Base-by-base conservation (phyloP, 352 stramenopile genomes). In the Globisporangium paroecandrum region DNA sequence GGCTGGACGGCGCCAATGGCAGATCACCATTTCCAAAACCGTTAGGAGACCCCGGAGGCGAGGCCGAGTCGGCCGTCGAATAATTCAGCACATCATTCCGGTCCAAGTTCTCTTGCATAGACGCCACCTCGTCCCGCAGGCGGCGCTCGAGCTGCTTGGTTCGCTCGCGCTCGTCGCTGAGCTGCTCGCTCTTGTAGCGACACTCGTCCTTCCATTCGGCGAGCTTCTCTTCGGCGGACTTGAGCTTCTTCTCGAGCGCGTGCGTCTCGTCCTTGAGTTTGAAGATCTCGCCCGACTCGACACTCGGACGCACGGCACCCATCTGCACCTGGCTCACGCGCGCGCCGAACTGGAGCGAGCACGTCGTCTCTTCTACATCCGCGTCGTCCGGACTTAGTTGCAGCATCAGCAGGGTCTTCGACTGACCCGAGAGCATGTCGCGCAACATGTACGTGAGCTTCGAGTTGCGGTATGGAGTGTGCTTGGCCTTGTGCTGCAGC, bases 391-490 rank as follows among this genome's bases (percentile, higher is more conserved):
- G 93, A 53, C 90, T 97, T 0, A 98, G 69, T 60, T 96, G 89
- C 15, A 98, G 78, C 83, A 99, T 95, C 73, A 98, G 82, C 10
- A 98, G 75, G 6, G 92, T 97, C 84, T 98, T 98, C 9, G 85
- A 83, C 65, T 97, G 87, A 8, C 87, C 87, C 10, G 85, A 92
- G 9, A 98, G 77, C 74, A 95, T 97, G 53, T 98, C 93, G 22
- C 90, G 89, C 10, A 98, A 83, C 76, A 98, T 90, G 65, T 91
- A 97, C 41, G 94, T 98, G 46, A 99, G 91, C 77, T 98, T 98
- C 0, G 90, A 98, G 75, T 98, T 98, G 25, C 96, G 89, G 68
- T 97, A 99, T 32, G 94, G 95, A 8, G 97, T 88, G 79, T 99
- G 96, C 64, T 96, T 97, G 22, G 89, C 81, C 74, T 97, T 97